These are phyloP conservation scores for Coniochaeta hoffmannii DNA, from an alignment of 2,329 filamentous ascomycete species.

Conservation along the genomic window DNA sequence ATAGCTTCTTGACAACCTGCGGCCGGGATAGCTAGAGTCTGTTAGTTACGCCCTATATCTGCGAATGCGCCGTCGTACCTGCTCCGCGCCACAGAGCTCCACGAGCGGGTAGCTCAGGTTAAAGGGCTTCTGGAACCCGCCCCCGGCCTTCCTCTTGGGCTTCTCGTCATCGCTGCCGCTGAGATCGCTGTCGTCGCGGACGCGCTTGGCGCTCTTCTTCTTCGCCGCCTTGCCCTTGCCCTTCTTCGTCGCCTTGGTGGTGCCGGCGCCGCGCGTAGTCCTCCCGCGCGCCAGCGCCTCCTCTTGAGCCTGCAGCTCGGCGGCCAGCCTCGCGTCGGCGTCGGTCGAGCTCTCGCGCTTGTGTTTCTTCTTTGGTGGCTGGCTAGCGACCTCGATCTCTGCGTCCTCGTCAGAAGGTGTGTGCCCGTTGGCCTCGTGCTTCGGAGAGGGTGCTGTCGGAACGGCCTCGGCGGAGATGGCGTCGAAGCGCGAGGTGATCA, in stretches of 20 bases:
- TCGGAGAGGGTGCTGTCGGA: slow-evolving; percentile 31
- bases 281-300: slow-evolving; percentile 62
- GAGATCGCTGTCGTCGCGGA: slow-evolving; percentile 73
- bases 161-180: slow-evolving; percentile 50
- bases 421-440: slow-evolving; percentile 26
- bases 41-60: not conserved
- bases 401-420: slow-evolving; percentile 25
- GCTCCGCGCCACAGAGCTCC: slow-evolving; percentile 61
- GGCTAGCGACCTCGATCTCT: slow-evolving; percentile 39
- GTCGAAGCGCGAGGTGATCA: slow-evolving; percentile 71
- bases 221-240: slow-evolving; percentile 53
- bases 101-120: slow-evolving; percentile 63
- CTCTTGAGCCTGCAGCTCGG: slow-evolving; percentile 85
- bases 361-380: slow-evolving; percentile 57
- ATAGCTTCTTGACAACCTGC: slow-evolving; percentile 92
- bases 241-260: slow-evolving; percentile 36
- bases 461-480: slow-evolving; percentile 47
- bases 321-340: slow-evolving; percentile 80
- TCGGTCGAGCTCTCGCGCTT: slow-evolving; percentile 59
- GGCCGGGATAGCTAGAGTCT: slow-evolving; percentile 70
- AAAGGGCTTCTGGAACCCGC: slow-evolving; percentile 88
- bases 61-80: slow-evolving; percentile 35
- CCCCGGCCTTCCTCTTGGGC: slow-evolving; percentile 76
- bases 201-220: slow-evolving; percentile 71
- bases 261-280: slow-evolving; percentile 68